These are phyloP conservation scores for Bassia scoparia DNA, from an alignment of 148 eudicot genomes.

Conservation along the genomic window DNA sequence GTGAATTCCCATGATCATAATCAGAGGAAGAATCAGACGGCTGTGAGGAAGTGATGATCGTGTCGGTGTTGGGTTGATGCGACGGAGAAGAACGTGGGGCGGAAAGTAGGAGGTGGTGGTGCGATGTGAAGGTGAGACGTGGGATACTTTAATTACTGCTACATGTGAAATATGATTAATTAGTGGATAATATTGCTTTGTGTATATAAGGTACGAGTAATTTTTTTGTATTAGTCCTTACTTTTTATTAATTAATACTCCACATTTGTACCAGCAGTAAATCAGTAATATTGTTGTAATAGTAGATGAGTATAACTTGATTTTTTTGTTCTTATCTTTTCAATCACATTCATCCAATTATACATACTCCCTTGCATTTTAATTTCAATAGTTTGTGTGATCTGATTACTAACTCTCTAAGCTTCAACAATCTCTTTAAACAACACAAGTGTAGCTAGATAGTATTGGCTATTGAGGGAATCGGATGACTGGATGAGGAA, in stretches of 20 bases:
- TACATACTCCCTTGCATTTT: too few species aligned
- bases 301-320: not conserved
- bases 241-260: too few species aligned
- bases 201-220: not conserved
- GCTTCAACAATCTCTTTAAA: too few species aligned
- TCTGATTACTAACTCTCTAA: too few species aligned
- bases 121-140: not conserved
- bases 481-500: too few species aligned
- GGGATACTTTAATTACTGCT: not conserved
- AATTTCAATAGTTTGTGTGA: too few species aligned
- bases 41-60: not conserved
- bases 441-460: too few species aligned
- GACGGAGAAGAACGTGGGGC: not conserved
- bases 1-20: not conserved
- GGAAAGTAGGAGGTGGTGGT: constrained; percentile 2
- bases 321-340: too few species aligned
- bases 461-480: too few species aligned
- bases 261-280: not conserved
- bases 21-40: not conserved
- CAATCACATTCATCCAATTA: too few species aligned
- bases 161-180: not conserved
- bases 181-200: constrained; percentile 11
- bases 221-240: not conserved
- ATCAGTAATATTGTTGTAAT: constrained; percentile 10
- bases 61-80: not conserved